Evolutionary conservation across 352 stramenopile species (phyloP).

Genomic region (Globisporangium splendens): DNA sequence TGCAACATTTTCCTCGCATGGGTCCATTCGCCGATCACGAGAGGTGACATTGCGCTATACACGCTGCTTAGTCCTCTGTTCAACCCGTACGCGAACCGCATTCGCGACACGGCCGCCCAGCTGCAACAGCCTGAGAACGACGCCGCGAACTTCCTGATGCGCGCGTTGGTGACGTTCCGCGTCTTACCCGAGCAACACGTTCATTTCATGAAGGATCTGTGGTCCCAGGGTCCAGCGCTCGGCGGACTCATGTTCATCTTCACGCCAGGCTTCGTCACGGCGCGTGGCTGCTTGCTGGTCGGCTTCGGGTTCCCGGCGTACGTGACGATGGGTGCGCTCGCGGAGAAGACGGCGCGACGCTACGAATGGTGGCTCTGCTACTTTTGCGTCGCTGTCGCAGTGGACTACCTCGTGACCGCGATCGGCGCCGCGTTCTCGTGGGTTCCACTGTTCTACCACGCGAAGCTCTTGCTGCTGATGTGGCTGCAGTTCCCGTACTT

Average conservation of each 20-base stretch:
- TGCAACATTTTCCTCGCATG: slow-evolving; percentile 75
- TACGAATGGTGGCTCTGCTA: slow-evolving; percentile 90
- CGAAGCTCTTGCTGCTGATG: slow-evolving; percentile 79
- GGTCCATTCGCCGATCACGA: slow-evolving; percentile 75
- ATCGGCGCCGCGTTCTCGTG: slow-evolving; percentile 57
- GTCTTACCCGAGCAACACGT: slow-evolving; percentile 66
- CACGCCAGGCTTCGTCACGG: slow-evolving; percentile 80
- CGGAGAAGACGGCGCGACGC: slow-evolving; percentile 65
- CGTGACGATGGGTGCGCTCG: slow-evolving; percentile 71
- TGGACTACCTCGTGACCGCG: slow-evolving; percentile 64
- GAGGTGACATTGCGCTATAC: slow-evolving; percentile 72
- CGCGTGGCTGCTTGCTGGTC: slow-evolving; percentile 62
- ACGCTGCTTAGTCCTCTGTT: slow-evolving; percentile 59
- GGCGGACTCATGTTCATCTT: slow-evolving; percentile 81
- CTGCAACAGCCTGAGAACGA: slow-evolving; percentile 23
- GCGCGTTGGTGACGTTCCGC: slow-evolving; percentile 56
- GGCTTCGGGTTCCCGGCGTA: slow-evolving; percentile 85
- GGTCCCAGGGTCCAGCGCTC: slow-evolving; percentile 75
- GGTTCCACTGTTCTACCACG: slow-evolving; percentile 85
- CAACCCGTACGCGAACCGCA: slow-evolving; percentile 69
- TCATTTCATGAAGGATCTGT: slow-evolving; percentile 71
- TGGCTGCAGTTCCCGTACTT: slow-evolving; percentile 92
- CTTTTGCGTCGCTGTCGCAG: slow-evolving; percentile 66
- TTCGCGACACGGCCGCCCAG: slow-evolving; percentile 35
- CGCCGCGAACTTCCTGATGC: slow-evolving; percentile 62